phyloP scores from a whole-genome alignment of 139 green algal species.

The Astrephomene gubernaculifera region DNA sequence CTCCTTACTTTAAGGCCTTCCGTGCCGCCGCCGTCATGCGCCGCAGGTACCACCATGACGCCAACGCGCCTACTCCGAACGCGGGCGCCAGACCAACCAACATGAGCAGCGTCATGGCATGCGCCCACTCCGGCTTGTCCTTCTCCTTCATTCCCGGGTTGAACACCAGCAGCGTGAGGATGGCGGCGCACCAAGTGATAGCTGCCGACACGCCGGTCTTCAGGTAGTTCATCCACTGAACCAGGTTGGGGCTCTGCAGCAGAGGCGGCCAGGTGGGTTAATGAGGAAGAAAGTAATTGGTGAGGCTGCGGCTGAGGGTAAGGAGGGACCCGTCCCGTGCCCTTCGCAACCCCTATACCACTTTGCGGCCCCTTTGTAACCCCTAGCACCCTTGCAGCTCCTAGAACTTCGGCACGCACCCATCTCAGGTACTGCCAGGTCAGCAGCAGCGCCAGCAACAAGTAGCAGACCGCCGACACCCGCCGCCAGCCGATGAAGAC shows the following conservation, averaged over 20 bases:
- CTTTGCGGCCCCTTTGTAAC: neutral
- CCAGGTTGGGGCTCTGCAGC: constrained; percentile 3
- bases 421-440: constrained; percentile 18
- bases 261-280: neutral
- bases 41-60: constrained; percentile 5
- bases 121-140: neutral
- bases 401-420: neutral
- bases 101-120: constrained; percentile 13
- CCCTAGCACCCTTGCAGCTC: too few species aligned
- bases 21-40: too few species aligned
- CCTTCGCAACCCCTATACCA: too few species aligned
- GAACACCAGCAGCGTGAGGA: constrained; percentile 14
- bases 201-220: neutral
- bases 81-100: constrained; percentile 14
- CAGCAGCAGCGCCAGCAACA: neutral
- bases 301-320: neutral
- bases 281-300: neutral
- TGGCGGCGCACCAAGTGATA: neutral
- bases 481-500: constrained; percentile 19
- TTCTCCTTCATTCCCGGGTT: neutral
- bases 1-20: constrained; percentile 30
- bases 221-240: constrained; percentile 18
- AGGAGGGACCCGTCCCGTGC: neutral
- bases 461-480: constrained; percentile 1
- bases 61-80: neutral